These are phyloP conservation scores for Lodderomyces margitis DNA, from an alignment of 1,139 yeast genomes.

Conservation along the genomic window DNA sequence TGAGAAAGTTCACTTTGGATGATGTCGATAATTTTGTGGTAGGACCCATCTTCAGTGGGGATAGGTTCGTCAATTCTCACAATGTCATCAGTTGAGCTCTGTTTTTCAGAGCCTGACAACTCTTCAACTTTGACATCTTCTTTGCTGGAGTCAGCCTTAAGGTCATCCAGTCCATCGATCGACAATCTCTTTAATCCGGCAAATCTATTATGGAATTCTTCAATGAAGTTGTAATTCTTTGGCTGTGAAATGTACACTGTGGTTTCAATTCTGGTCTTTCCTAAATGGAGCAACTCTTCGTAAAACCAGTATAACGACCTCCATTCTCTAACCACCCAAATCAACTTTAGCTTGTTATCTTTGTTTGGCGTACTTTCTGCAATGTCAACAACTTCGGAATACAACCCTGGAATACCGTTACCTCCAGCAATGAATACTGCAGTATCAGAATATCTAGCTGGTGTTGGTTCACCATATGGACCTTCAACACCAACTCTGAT, in stretches of 20 bases:
- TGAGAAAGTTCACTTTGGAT: conserved; percentile 26
- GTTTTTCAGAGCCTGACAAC: not conserved
- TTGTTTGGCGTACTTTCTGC: conserved; percentile 11
- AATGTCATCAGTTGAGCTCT: not conserved
- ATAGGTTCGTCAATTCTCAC: conserved; percentile 1
- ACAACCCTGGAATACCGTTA: conserved; percentile 45
- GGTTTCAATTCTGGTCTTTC: conserved; percentile 24
- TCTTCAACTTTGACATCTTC: conserved; percentile 13
- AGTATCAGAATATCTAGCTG: conserved; percentile 28
- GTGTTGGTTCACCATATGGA: conserved; percentile 37
- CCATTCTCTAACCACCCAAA: conserved; percentile 30
- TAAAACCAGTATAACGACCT: conserved; percentile 34
- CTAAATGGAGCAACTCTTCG: conserved; percentile 29
- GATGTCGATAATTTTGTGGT: conserved; percentile 5
- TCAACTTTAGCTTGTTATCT: conserved; percentile 7
- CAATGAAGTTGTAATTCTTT: conserved; percentile 6
- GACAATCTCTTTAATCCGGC: conserved; percentile 1
- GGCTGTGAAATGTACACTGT: conserved; percentile 36
- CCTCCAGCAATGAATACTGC: conserved; percentile 47
- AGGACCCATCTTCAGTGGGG: conserved; percentile 1
- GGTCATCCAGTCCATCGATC: conserved; percentile 2
- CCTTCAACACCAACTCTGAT: conserved; percentile 42
- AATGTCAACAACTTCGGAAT: conserved; percentile 34
- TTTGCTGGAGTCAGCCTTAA: conserved; percentile 2
- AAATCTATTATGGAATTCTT: conserved; percentile 5